Base-by-base conservation (phyloP, 192 early-diverging fungal species). In the Dissophora ornata region DNA sequence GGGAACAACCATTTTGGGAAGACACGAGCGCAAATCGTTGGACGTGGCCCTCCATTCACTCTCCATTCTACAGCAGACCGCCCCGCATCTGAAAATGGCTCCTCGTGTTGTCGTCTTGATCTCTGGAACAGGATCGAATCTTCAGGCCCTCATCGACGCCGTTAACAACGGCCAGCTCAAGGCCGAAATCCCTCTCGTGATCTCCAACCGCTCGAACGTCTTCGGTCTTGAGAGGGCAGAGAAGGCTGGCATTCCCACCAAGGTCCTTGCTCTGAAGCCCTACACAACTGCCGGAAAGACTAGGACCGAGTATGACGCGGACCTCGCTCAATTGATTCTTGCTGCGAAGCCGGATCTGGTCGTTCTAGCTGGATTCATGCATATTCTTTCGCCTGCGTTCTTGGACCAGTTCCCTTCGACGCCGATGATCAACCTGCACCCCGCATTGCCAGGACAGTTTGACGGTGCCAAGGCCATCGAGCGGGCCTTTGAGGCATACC, bases 291-390 rank as follows among this genome's bases (percentile, higher is more conserved):
- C 82, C 16, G 92, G 92, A 16, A 91, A 93, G 71, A 80, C 94
- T 22, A 91, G 98, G 24, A 85, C 85, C 18, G 92, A 98, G 49
- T 99, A 92, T 79, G 98, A 99, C 81, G 51, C 86, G 24, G 92
- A 94, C 16, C 85, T 98, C 40, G 97, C 94, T 30, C 79, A 85
- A 33, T 66, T 83, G 54, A 90, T 95, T 56, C 53, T 83, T 16
- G 81, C 77, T 22, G 82, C 85, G 44, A 67, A 75, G 25, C 94
- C 95, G 2, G 94, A 97, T 67, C 83, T 97, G 38, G 81, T 98
- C 6, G 91, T 99, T 15, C 86, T 99, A 26, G 98, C 97, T 8
- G 98, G 98, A 34, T 99, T 90, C 86, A 99, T 99, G 98, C 98
- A 97, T 79, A 99, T 99, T 63, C 86, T 99, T 32, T 94, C 93